Evolutionary conservation across 768 basidiomycete genomes (phyloP).

Genomic region (Serpula lacrymans): DNA sequence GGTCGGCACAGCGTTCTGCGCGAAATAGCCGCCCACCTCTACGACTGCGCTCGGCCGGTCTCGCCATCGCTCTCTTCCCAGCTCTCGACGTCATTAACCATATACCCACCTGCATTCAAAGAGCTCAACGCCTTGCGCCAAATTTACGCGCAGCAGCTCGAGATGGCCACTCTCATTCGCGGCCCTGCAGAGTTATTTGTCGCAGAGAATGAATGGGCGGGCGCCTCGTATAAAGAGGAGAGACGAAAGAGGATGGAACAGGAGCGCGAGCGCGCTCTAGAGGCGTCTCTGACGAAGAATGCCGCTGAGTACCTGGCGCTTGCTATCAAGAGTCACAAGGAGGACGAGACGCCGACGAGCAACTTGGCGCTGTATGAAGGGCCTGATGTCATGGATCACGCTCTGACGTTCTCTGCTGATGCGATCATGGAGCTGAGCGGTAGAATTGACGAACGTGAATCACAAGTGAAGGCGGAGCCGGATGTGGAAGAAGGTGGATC

Average conservation of each 20-base stretch:
- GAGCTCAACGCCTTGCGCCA: slow-evolving; percentile 5
- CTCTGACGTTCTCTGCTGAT: slow-evolving; percentile 55
- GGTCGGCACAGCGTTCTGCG: slow-evolving; percentile 37
- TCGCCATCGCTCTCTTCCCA: slow-evolving; percentile 9
- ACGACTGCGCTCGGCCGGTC: slow-evolving; percentile 5
- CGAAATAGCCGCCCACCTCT: slow-evolving; percentile 16
- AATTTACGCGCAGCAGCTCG: slow-evolving; percentile 25
- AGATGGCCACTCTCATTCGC: slow-evolving; percentile 41
- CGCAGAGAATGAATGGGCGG: slow-evolving; percentile 33
- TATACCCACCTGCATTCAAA: slow-evolving; percentile 2
- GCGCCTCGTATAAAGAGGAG: slow-evolving; percentile 29
- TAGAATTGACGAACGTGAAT: slow-evolving; percentile 9
- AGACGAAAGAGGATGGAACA: slow-evolving; percentile 20
- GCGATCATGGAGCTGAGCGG: slow-evolving; percentile 45
- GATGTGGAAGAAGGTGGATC: slow-evolving; percentile 3
- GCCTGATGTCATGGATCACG: slow-evolving; percentile 49
- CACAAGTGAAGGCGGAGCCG: slow-evolving; percentile 2
- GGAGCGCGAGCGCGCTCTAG: slow-evolving; percentile 48
- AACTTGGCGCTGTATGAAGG: slow-evolving; percentile 29
- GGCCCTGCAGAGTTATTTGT: slow-evolving; percentile 39
- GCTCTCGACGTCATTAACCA: slow-evolving; percentile 8
- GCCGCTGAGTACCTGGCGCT: slow-evolving; percentile 24
- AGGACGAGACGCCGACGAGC: slow-evolving; percentile 16
- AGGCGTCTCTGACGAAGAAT: slow-evolving; percentile 33
- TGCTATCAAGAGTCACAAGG: slow-evolving; percentile 26